Base-by-base conservation (phyloP, 2,329 filamentous ascomycete species). In the Fusarium algeriense region DNA sequence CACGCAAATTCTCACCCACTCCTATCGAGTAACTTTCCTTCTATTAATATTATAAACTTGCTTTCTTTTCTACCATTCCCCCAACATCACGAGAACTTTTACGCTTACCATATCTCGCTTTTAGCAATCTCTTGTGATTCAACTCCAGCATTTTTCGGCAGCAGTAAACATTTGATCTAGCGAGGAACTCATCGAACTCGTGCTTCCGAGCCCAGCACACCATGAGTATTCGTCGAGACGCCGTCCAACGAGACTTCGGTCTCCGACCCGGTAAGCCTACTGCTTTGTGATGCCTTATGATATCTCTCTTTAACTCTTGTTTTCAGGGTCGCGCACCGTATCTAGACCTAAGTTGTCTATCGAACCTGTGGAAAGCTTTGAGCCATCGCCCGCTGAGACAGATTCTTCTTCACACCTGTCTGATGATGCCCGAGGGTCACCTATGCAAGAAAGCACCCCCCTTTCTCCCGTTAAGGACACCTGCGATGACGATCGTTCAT, bases 221-320 rank as follows among this genome's bases (percentile, higher is more conserved):
- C 8, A 70, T 70, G 67, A 56, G 38, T 15, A 26, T 55, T n/a
- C 66, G 60, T 13, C 54, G 46, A 44, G 60, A 46, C 6, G 43
- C 56, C 8, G 66, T 67, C 7, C 41, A 62, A 34, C 60, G 46
- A 28, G 66, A 70, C 28, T 70, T 70, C 32, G 55, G 67, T 28
- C 67, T 70, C 20, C 41, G 66, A 32, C 67, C 67, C 28, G 30
- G 67, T 54, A 55, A 50, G 46, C 34, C 9, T 12, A 23, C 26
- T 52, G 28, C 40, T 48, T 13, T 30, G 6, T 17, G 37, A 48
- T 20, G 15, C 13, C 12, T n/a, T 19, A 13, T 13, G n/a, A 35
- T 32, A 15, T 10, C 11, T 9, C 15, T 34, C 19, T 9, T 50
- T 69, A 20, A 69, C 23, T n/a, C 2, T 48, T 23, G 1, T 15